Base-by-base conservation (phyloP, 208 protist genomes). In the Trichomonas tenax region DNA sequence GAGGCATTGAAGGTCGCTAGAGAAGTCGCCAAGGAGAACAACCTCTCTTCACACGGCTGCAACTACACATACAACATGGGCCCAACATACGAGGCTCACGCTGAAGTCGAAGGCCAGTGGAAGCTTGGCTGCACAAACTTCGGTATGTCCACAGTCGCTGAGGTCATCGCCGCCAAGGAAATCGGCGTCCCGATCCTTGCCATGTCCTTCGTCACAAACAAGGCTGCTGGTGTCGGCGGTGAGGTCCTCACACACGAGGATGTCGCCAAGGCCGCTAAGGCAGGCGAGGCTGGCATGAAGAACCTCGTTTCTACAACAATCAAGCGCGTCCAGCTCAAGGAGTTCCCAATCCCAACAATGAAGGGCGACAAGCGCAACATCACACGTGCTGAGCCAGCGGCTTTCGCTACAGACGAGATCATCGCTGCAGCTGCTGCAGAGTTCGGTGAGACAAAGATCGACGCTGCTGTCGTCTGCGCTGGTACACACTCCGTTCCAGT, bases 81-180 rank as follows among this genome's bases (percentile, higher is more conserved):
- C 38, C 93, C 93, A 51, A 81, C 51, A 48, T 96, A 96, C 63
- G 93, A 96, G 34, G 4, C 49, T 0, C 38, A 44, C 14, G 46
- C 93, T 48, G 49, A 96, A 96, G 93, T 96, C 46, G 40, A 51
- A 51, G 86, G 86, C 41, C n/a, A 81, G 41, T 44, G 21, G 14
- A 44, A 82, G 63, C 15, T 82, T 31, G 93, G 51, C 36, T 36
- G 46, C 40, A 96, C 46, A 41, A 96, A 96, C 49, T 82, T 82
- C 23, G 93, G 93, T 36, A 96, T 96, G 93, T 96, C 93, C 11
- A 96, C 93, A 72, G 93, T 96, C 10, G 46, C 93, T 48, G 93
- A 96, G 46, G 36, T 96, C 26, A 34, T 96, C 2, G 93, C 93
- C 21, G 41, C 40, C 26, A 81, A 63, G 21, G 51, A 96, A 36